phyloP scores from a whole-genome alignment of 768 basidiomycete genomes.

The Russula olivacea region DNA sequence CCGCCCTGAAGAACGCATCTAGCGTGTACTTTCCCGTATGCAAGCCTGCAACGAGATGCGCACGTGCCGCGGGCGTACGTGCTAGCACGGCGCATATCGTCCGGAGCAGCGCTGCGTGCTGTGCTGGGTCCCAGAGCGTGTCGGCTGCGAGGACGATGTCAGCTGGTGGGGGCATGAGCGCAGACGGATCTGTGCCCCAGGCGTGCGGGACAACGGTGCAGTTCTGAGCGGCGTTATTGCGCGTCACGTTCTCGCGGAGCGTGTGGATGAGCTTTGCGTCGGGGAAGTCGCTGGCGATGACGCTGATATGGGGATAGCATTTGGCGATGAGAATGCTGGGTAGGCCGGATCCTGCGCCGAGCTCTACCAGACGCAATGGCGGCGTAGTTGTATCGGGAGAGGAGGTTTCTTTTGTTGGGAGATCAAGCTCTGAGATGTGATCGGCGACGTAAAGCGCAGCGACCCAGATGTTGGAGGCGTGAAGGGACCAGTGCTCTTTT shows the following conservation, averaged over 20 bases:
- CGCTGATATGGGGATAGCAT: constrained; percentile 34
- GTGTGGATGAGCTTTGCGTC: constrained; percentile 55
- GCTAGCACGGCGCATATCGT: constrained; percentile 47
- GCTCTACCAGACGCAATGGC: constrained; percentile 46
- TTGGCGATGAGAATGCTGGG: constrained; percentile 65
- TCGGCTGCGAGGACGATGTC: constrained; percentile 70
- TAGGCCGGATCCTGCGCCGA: constrained; percentile 70
- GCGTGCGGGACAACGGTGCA: constrained; percentile 54
- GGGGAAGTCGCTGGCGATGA: constrained; percentile 67
- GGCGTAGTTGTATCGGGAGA: background rate
- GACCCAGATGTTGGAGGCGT: constrained; percentile 73
- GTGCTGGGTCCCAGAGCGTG: constrained; percentile 68
- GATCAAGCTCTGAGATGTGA: constrained; percentile 45
- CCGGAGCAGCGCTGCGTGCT: constrained; percentile 49
- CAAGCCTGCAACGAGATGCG: constrained; percentile 65
- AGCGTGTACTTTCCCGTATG: constrained; percentile 75
- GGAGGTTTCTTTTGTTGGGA: constrained; percentile 25
- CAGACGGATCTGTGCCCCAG: constrained; percentile 54
- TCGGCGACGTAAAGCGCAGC: constrained; percentile 64
- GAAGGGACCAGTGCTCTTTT: constrained; percentile 65
- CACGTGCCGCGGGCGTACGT: constrained; percentile 40
- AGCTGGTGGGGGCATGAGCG: constrained; percentile 24
- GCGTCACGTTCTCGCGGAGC: constrained; percentile 49
- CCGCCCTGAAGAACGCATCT: constrained; percentile 48
- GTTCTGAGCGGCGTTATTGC: constrained; percentile 43